Base-by-base conservation (phyloP, 2,329 filamentous ascomycete species). In the Daldinia sp. region DNA sequence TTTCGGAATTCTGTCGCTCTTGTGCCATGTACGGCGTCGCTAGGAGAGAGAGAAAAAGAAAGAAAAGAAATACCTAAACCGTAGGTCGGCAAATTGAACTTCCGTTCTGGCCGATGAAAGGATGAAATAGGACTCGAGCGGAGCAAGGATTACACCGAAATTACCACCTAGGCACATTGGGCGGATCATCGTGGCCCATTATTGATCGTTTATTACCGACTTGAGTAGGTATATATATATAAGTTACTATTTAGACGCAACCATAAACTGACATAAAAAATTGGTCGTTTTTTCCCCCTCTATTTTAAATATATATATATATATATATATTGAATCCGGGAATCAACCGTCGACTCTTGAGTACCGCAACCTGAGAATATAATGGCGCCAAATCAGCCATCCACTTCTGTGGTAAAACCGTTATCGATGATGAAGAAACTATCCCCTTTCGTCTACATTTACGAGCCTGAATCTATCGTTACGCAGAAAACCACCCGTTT, bases 381-480 rank as follows among this genome's bases (percentile, higher is more conserved):
- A 39, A 71, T 69, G 64, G 61, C 62, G 8, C 67, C 69, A 23
- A 60, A 60, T 27, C 64, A 63, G 51, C 48, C 37, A 17, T 27
- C 35, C 10, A 37, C 64, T 6, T 10, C 56, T 10, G 50, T 51
- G 32, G 50, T 60, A 7, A 66, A 62, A 9, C 70, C 71, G 8
- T 43, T 70, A 49, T 68, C 61, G 11, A 70, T 66, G 56, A 71
- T 74, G 72, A 72, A 70, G 37, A 71, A 69, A 54, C 11, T 73
- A n/a, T 73, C 73, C 13, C 61, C 68, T 2, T 69, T 70, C 34
- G 67, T 75, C n/a, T 72, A 60, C 32, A 64, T 69, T 58, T 72
- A 72, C 49, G 72, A 75, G 56, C 72, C 71, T 3, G 61, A 52
- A 25, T 30, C 21, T 41, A 34, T 35, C 58, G 50, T 10, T 55